Evolutionary conservation across 306 rosid species (phyloP).

Genomic region (Vachellia pachyceras): DNA sequence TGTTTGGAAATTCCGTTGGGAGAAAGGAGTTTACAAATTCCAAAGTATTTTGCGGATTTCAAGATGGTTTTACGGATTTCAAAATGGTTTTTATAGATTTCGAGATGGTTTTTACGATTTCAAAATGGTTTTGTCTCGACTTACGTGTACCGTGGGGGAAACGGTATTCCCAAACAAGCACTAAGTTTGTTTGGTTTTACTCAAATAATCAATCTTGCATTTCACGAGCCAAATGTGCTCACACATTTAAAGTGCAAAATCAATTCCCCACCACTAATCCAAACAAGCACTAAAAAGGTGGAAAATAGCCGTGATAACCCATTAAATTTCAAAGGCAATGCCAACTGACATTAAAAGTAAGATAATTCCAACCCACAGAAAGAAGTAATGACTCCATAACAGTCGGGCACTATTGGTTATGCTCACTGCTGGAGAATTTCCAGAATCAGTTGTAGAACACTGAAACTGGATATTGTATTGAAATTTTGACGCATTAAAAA

Average conservation of each 20-base stretch:
- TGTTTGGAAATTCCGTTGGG: too few species aligned
- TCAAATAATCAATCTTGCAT: background rate
- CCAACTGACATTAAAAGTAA: background rate
- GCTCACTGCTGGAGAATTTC: background rate
- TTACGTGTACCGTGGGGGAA: too few species aligned
- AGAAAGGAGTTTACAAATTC: too few species aligned
- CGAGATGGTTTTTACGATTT: too few species aligned
- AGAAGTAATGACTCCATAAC: background rate
- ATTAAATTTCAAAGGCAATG: background rate
- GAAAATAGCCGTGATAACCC: background rate
- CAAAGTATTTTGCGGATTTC: too few species aligned
- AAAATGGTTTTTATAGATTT: too few species aligned
- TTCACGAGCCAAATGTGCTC: background rate
- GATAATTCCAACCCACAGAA: background rate
- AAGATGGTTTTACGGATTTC: too few species aligned
- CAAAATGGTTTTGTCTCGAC: too few species aligned
- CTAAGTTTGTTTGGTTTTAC: background rate
- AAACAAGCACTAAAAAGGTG: background rate
- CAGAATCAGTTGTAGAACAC: background rate
- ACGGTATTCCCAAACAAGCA: too few species aligned
- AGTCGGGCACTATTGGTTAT: background rate
- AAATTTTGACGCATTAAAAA: background rate
- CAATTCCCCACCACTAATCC: background rate
- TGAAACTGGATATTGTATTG: background rate
- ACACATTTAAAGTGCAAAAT: background rate